These are phyloP conservation scores for Mycena galopus DNA, from an alignment of 768 basidiomycete species.

Conservation along the genomic window DNA sequence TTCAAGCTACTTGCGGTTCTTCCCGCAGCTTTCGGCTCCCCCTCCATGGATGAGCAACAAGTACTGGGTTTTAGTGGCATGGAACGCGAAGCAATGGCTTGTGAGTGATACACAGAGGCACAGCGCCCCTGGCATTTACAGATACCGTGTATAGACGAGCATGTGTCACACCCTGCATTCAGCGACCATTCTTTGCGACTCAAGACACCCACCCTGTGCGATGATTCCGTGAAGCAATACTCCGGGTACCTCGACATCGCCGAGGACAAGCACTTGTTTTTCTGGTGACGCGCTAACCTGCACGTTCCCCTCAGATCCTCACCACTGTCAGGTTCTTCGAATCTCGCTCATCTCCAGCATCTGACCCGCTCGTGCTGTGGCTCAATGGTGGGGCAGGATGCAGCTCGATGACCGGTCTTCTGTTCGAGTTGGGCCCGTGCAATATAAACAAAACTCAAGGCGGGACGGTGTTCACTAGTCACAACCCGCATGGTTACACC, in stretches of 20 bases:
- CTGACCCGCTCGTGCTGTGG: conserved; percentile 91
- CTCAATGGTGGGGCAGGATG: conserved; percentile 82
- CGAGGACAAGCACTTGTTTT: conserved; percentile 86
- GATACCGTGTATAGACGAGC: conserved; percentile 1
- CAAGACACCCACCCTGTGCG: conserved; percentile 80
- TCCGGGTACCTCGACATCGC: conserved; percentile 88
- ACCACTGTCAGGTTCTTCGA: conserved; percentile 83
- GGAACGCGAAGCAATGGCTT: background rate
- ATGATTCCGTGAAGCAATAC: conserved; percentile 81
- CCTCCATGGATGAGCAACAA: background rate
- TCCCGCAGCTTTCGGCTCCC: background rate
- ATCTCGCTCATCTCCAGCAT: conserved; percentile 75
- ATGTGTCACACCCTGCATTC: conserved; percentile 36
- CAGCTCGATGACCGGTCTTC: conserved; percentile 83
- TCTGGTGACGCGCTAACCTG: conserved; percentile 67
- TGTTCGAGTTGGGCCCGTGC: conserved; percentile 98
- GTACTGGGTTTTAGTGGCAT: background rate
- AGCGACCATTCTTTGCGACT: conserved; percentile 67
- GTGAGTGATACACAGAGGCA: background rate
- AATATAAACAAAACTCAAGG: conserved; percentile 73
- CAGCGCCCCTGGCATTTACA: background rate
- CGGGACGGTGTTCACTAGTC: conserved; percentile 54
- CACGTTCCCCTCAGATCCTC: background rate
- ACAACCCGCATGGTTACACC: conserved; percentile 55
- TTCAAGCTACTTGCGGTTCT: background rate